Conservation (phyloP, 2,329 filamentous ascomycete species). For the Rugonectria rugulosa region DNA sequence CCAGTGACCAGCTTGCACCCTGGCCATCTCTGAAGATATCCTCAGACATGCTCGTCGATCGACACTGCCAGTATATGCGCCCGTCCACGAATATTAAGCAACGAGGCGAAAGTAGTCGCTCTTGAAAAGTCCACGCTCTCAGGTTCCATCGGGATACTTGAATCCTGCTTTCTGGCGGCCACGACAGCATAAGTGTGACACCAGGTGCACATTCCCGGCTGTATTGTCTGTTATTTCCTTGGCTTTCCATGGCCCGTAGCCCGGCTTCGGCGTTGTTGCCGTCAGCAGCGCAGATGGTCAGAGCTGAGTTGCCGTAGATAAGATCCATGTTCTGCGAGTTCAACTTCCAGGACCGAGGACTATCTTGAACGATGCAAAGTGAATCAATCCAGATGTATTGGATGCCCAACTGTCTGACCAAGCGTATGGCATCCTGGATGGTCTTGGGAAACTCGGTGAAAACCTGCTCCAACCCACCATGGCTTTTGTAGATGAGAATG, state of each 20-base stretch:
- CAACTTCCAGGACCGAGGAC: neutral
- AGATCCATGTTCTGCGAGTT: neutral
- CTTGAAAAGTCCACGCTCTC: slow-evolving; percentile 11
- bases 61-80: neutral
- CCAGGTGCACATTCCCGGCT: neutral
- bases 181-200: too few species aligned
- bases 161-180: too few species aligned
- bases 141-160: neutral
- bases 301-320: neutral
- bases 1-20: neutral
- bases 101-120: neutral
- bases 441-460: neutral
- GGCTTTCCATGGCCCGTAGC: neutral
- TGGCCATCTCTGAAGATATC: neutral
- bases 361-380: slow-evolving; percentile 2
- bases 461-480: too few species aligned
- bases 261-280: neutral
- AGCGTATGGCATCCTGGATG: neutral
- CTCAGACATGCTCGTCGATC: neutral
- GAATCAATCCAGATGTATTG: neutral
- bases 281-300: slow-evolving; percentile 1
- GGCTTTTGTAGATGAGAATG: too few species aligned
- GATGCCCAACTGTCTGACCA: neutral
- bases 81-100: neutral
- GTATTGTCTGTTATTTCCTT: neutral